Percentiles rank a stretch among this genome's conserved stretches.
These are phyloP conservation scores for Arachnomyces sp. DNA, from an alignment of 2,329 filamentous ascomycete genomes.

Conservation along the genomic window DNA sequence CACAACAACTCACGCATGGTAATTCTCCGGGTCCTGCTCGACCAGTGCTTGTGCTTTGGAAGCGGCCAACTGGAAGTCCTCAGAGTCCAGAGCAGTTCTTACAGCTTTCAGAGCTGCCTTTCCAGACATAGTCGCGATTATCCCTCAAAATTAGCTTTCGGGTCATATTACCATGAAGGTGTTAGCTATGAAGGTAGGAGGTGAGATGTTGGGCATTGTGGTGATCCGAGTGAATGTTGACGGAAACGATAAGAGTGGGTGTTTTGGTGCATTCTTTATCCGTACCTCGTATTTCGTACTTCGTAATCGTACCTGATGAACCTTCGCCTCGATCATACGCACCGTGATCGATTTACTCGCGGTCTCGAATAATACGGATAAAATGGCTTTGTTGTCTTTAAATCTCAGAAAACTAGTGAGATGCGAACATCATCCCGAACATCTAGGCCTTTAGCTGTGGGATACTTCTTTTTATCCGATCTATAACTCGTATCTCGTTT, in stretches of 20 bases:
- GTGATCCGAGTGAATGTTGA: no score
- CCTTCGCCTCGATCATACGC: no score
- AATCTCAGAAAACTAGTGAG: no score
- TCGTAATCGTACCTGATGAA: no score
- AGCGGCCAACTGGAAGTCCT: constrained; percentile 71
- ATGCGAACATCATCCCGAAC: not conserved
- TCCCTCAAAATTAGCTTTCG: not conserved
- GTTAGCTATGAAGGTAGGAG: no score
- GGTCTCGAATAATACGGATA: no score
- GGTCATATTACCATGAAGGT: no score
- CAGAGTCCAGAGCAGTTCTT: constrained; percentile 66
- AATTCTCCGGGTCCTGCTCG: constrained; percentile 66
- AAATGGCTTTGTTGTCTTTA: no score
- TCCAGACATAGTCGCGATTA: constrained; percentile 30
- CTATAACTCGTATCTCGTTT: constrained; percentile 12
- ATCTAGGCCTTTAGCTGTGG: constrained; percentile 14
- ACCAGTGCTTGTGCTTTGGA: constrained; percentile 63
- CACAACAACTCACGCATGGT: constrained; percentile 59
- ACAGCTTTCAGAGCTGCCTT: constrained; percentile 78
- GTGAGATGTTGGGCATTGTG: no score
- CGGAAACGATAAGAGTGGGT: no score
- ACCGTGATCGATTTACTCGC: no score
- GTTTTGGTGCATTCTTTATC: not conserved
- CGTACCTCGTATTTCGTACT: constrained; percentile 1
- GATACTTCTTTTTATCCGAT: constrained; percentile 27